phyloP scores from a whole-genome alignment of 768 basidiomycete genomes.

The Hypholoma sublateritium region DNA sequence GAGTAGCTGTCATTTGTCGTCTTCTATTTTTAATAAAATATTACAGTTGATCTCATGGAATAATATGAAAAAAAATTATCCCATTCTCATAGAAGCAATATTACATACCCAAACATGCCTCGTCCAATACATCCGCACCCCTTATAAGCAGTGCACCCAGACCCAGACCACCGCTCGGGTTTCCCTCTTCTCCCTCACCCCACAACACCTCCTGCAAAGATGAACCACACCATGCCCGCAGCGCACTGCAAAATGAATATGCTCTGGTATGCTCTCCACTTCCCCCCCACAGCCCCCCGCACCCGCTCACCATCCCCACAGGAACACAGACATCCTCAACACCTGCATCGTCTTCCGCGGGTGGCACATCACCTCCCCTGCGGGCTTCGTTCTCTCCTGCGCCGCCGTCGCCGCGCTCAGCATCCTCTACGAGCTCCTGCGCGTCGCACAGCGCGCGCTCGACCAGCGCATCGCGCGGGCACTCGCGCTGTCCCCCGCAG shows the following conservation, averaged over 20 bases:
- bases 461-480: constrained; percentile 53
- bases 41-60: too few species aligned
- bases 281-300: not conserved
- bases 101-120: too few species aligned
- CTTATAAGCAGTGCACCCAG: too few species aligned
- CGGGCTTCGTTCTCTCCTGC: constrained; percentile 63
- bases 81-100: too few species aligned
- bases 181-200: not conserved
- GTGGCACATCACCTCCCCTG: constrained; percentile 68
- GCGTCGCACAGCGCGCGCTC: constrained; percentile 55
- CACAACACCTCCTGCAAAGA: constrained; percentile 11
- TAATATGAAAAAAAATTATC: too few species aligned
- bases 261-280: constrained; percentile 59
- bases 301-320: constrained; percentile 17
- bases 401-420: constrained; percentile 63
- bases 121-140: too few species aligned
- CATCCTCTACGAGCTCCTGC: constrained; percentile 76
- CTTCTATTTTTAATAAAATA: too few species aligned
- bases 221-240: constrained; percentile 48
- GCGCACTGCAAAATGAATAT: constrained; percentile 72
- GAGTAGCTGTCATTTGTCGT: too few species aligned
- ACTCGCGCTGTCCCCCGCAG: constrained; percentile 29
- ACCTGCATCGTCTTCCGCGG: constrained; percentile 78
- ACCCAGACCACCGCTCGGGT: too few species aligned
- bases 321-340: constrained; percentile 77